Evolutionary conservation across 1,284 basidiomycete species (phyloP).

Genomic region (Lentinula novae-zelandiae): DNA sequence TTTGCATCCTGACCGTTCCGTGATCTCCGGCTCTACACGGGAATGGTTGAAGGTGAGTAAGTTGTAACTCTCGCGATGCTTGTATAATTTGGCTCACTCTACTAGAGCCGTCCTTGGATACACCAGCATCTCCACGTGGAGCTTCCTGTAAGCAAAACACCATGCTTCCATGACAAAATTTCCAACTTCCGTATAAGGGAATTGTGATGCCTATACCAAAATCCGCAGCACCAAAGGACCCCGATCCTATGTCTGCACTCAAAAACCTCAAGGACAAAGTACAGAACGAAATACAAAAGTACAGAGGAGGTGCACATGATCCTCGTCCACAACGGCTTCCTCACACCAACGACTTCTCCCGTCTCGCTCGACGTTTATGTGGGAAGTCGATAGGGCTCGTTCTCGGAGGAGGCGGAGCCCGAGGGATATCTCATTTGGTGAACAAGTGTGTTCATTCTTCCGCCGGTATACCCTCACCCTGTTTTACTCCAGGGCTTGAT

Average conservation of each 20-base stretch:
- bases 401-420: constrained; percentile 93
- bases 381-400: constrained; percentile 94
- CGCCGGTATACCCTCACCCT: constrained; percentile 6
- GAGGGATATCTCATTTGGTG: constrained; percentile 92
- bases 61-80: neutral
- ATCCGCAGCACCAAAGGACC: constrained; percentile 63
- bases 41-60: constrained; percentile 86
- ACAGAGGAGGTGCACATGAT: constrained; percentile 69
- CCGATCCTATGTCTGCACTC: constrained; percentile 85
- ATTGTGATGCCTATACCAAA: constrained; percentile 66
- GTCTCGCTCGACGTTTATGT: constrained; percentile 88
- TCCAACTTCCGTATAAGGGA: constrained; percentile 37
- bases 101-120: constrained; percentile 89
- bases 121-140: constrained; percentile 92
- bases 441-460: constrained; percentile 20
- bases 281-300: constrained; percentile 85
- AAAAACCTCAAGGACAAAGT: constrained; percentile 91
- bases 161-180: neutral
- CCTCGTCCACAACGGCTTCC: constrained; percentile 72
- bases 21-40: constrained; percentile 88
- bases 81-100: constrained; percentile 8
- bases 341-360: constrained; percentile 89
- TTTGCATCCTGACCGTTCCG: constrained; percentile 88
- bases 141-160: constrained; percentile 55
- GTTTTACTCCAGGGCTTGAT: constrained; percentile 66